Evolutionary conservation across 257 asterid species (phyloP), one percentile per base, ranked within the genome.

Genomic region (Cinchona pubescens): DNA sequence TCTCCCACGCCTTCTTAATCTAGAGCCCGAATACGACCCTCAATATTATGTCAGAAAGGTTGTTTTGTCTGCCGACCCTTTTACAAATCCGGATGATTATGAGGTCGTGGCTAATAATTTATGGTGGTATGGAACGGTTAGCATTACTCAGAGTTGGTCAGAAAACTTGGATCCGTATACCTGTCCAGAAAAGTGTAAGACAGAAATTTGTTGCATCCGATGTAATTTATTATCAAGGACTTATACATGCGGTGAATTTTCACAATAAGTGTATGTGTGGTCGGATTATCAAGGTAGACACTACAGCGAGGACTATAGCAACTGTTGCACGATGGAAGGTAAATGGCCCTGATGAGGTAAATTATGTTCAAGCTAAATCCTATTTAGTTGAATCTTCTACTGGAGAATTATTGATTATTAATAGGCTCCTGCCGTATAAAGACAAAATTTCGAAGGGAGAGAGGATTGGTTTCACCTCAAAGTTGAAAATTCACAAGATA

Each of bases 321-420:
- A 65, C 0, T 7, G 15, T 35, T 7, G 45, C 13, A 19, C 12
- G 1, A 6, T 3, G 30, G 15, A 38, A 2, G 2, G 6, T 1
- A 7, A 4, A 65, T 0, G 29, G 3, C 14, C 21, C 27, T 13
- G 7, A 18, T 21, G 4, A 1, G 1, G 70, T 15, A 35, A 16
- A 37, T 65, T 65, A 37, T 30, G 32, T 37, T 65, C 11, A 19
- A 53, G 27, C 25, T 53, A 0, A 5, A 18, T 16, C 70, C 18
- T 37, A 65, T 38, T 65, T 65, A 30, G 69, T 65, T 65, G 69
- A 65, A 65, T 65, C 69, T 14, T 37, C 30, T 4, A 16, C 30
- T 19, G 69, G 29, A 38, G 48, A 65, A 65, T 35, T 65, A 19
- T 37, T 16, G 25, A 1, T 35, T 29, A 5, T 65, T 1, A 37